Percentiles rank a stretch among this genome's conserved stretches.
phyloP scores from a whole-genome alignment of 2,329 filamentous ascomycete genomes.

The Chrysoporthe deuterocubensis region DNA sequence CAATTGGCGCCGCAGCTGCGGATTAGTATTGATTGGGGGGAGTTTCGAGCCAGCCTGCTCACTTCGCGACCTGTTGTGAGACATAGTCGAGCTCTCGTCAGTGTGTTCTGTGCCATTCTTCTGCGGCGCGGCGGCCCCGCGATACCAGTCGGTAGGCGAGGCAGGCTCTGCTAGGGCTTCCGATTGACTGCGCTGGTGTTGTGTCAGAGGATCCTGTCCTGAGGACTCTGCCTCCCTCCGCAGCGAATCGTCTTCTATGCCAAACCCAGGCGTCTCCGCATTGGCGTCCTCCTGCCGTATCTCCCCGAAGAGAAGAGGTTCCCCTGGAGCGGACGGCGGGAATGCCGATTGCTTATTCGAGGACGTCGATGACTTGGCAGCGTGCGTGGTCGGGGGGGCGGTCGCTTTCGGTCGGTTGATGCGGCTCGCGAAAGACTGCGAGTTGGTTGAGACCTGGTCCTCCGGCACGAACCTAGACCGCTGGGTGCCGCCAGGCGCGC shows the following conservation, averaged over 20 bases:
- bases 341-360: conserved; percentile 38
- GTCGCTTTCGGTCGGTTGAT: conserved; percentile 55
- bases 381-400: conserved; percentile 40
- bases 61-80: conserved; percentile 60
- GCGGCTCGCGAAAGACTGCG: conserved; percentile 64
- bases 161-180: conserved; percentile 61
- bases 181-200: conserved; percentile 59
- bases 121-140: conserved; percentile 39
- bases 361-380: conserved; percentile 42
- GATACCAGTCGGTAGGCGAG: conserved; percentile 72
- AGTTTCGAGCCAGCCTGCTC: conserved; percentile 52
- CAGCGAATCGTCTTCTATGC: conserved; percentile 57
- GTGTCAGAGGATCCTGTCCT: conserved; percentile 54
- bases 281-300: conserved; percentile 65
- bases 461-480: conserved; percentile 53
- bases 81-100: conserved; percentile 41
- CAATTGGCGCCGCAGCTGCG: conserved; percentile 20
- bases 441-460: conserved; percentile 56
- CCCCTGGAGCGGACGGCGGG: conserved; percentile 42
- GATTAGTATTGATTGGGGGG: conserved; percentile 20
- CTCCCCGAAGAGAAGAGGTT: conserved; percentile 74
- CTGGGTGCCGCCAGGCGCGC: conserved; percentile 44
- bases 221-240: conserved; percentile 76
- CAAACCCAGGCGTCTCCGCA: conserved; percentile 59
- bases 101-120: conserved; percentile 30